These are phyloP conservation scores for Aphanomyces invadans DNA, from an alignment of 352 stramenopile genomes.

Conservation along the genomic window DNA sequence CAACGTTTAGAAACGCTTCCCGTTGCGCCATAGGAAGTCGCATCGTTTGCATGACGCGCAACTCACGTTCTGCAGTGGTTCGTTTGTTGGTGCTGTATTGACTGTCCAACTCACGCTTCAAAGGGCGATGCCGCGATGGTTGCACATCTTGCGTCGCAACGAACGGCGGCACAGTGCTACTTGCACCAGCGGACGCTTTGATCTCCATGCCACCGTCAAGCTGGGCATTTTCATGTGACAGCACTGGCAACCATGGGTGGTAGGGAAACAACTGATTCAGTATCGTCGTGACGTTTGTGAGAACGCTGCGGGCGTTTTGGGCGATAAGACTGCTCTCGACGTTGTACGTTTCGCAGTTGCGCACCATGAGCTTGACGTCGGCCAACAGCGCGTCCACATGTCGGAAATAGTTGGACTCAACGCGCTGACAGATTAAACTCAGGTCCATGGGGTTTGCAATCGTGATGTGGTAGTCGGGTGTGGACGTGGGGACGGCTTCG, in stretches of 20 bases:
- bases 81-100: background rate
- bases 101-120: conserved; percentile 8
- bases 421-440: conserved; percentile 59
- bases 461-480: conserved; percentile 73
- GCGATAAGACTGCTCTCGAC: conserved; percentile 69
- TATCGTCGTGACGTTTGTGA: conserved; percentile 44
- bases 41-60: conserved; percentile 29
- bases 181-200: background rate
- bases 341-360: conserved; percentile 84
- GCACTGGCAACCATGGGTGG: background rate
- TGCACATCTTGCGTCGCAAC: conserved; percentile 27
- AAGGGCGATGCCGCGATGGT: conserved; percentile 28
- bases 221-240: background rate
- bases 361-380: conserved; percentile 59
- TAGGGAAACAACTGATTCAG: conserved; percentile 58
- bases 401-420: conserved; percentile 66
- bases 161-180: too few relatives aligned
- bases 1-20: conserved; percentile 38
- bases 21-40: conserved; percentile 44
- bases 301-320: conserved; percentile 72
- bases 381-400: conserved; percentile 76
- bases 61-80: background rate
- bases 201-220: background rate
- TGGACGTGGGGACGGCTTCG: conserved; percentile 60
- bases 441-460: conserved; percentile 82